Conservation (phyloP, 495 filamentous ascomycete species). For the Neurospora sp. region DNA sequence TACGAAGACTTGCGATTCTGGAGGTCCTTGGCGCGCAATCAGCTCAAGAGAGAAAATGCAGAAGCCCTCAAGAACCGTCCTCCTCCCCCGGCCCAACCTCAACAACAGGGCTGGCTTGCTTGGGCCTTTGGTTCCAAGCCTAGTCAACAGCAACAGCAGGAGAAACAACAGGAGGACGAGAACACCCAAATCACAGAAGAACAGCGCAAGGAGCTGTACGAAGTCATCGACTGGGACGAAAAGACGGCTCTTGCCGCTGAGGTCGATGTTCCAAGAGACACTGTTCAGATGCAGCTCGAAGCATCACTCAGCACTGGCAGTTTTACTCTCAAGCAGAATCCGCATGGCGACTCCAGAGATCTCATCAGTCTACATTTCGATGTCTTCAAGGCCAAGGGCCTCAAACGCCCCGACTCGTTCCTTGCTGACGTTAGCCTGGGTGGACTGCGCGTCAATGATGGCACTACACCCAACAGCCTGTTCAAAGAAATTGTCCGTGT, state of each 20-base stretch:
- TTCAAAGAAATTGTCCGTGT: slow-evolving; percentile 91
- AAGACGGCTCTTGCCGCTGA: slow-evolving; percentile 80
- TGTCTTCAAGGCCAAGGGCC: slow-evolving; percentile 75
- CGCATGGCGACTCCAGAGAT: slow-evolving; percentile 67
- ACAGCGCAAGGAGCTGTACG: slow-evolving; percentile 92
- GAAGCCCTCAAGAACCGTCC: slow-evolving; percentile 49
- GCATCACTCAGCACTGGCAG: slow-evolving; percentile 83
- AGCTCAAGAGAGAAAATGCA: slow-evolving; percentile 88
- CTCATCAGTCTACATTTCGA: slow-evolving; percentile 88
- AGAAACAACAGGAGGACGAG: slow-evolving; percentile 48
- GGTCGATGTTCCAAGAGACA: slow-evolving; percentile 81
- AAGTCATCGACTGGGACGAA: slow-evolving; percentile 96
- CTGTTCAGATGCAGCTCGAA: slow-evolving; percentile 84
- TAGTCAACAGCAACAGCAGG: slow-evolving; percentile 27
- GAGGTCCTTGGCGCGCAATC: slow-evolving; percentile 86
- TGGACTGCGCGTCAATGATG: slow-evolving; percentile 88
- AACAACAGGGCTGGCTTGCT: slow-evolving; percentile 68
- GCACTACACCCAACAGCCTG: slow-evolving; percentile 79
- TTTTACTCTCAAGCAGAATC: slow-evolving; percentile 83
- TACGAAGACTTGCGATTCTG: slow-evolving; percentile 98
- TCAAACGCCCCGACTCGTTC: slow-evolving; percentile 84
- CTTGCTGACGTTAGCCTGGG: slow-evolving; percentile 81
- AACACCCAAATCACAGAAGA: slow-evolving; percentile 82
- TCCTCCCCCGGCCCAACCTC: slow-evolving; percentile 33
- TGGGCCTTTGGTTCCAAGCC: slow-evolving; percentile 83